phyloP scores from a whole-genome alignment of 441 rosid genomes.

The Arabidopsis lyrata region DNA sequence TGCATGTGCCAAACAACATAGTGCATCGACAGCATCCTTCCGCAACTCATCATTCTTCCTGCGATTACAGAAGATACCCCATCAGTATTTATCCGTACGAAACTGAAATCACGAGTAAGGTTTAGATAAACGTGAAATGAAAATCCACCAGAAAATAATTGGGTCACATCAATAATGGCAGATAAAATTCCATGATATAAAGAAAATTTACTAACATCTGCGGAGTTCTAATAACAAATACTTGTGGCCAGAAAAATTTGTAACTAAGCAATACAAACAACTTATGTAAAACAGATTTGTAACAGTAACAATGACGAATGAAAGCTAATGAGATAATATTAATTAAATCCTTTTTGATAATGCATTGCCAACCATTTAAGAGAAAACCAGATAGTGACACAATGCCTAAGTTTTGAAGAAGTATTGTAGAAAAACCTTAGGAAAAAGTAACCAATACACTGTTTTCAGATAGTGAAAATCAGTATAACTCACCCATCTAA shows the following conservation, averaged over 20 bases:
- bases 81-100: not conserved
- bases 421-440: conserved; percentile 27
- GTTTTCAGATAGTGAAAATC: conserved; percentile 29
- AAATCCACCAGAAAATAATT: conserved; percentile 28
- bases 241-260: conserved; percentile 2
- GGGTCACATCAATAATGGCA: conserved; percentile 25
- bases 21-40: conserved; percentile 97
- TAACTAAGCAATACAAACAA: conserved; percentile 27
- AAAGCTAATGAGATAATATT: conserved; percentile 22
- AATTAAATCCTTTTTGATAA: conserved; percentile 8
- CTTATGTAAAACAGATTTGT: conserved; percentile 17
- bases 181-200: conserved; percentile 9
- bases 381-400: conserved; percentile 30
- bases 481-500: conserved; percentile 91
- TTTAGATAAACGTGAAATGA: conserved; percentile 10
- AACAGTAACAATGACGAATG: conserved; percentile 28
- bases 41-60: conserved; percentile 94
- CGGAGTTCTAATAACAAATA: conserved; percentile 23
- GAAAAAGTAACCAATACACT: conserved; percentile 19
- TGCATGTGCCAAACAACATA: conserved; percentile 98
- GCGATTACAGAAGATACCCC: conserved; percentile 41
- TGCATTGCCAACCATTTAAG: not conserved
- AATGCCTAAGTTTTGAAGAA: conserved; percentile 14
- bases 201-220: conserved; percentile 1
- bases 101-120: conserved; percentile 23